These are phyloP conservation scores for Rutstroemia sp. DNA, from an alignment of 2,329 filamentous ascomycete species.

Conservation along the genomic window DNA sequence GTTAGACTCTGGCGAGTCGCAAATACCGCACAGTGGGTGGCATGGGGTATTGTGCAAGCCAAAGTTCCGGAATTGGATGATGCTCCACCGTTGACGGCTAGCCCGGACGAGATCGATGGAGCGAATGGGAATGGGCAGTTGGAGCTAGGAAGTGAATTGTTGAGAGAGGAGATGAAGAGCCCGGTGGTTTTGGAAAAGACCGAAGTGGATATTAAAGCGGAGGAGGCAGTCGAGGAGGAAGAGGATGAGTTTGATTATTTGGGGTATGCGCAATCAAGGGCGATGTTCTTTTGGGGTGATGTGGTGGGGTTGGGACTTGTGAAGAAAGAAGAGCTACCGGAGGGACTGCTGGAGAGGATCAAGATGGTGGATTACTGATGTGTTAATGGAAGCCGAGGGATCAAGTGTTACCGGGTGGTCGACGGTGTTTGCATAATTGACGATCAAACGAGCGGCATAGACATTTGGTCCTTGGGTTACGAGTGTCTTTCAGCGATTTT, in stretches of 20 bases:
- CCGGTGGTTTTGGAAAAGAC: background rate
- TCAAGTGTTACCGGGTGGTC: too few species aligned
- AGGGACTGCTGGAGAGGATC: constrained; percentile 52
- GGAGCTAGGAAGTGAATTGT: background rate
- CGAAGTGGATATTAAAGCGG: constrained; percentile 11
- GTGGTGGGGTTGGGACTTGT: constrained; percentile 70
- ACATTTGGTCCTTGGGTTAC: too few species aligned
- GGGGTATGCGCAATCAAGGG: constrained; percentile 81
- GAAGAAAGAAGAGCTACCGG: constrained; percentile 67
- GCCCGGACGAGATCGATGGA: background rate
- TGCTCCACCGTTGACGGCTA: background rate
- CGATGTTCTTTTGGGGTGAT: constrained; percentile 93
- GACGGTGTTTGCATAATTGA: too few species aligned
- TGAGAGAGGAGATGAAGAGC: constrained; percentile 6
- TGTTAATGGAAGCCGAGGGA: background rate
- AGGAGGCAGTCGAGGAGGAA: constrained; percentile 23
- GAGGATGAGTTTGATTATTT: constrained; percentile 89
- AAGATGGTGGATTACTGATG: constrained; percentile 61
- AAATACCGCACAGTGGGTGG: constrained; percentile 85
- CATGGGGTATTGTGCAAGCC: constrained; percentile 95
- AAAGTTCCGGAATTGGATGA: constrained; percentile 62
- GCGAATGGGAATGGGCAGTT: background rate
- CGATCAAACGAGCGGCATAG: too few species aligned
- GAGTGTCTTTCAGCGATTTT: too few species aligned
- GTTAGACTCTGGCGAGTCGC: constrained; percentile 78